Percentiles rank a stretch among this genome's conserved stretches.
Conservation (phyloP, 495 filamentous ascomycete species). For the Pseudomonodictys pantanalensis region DNA sequence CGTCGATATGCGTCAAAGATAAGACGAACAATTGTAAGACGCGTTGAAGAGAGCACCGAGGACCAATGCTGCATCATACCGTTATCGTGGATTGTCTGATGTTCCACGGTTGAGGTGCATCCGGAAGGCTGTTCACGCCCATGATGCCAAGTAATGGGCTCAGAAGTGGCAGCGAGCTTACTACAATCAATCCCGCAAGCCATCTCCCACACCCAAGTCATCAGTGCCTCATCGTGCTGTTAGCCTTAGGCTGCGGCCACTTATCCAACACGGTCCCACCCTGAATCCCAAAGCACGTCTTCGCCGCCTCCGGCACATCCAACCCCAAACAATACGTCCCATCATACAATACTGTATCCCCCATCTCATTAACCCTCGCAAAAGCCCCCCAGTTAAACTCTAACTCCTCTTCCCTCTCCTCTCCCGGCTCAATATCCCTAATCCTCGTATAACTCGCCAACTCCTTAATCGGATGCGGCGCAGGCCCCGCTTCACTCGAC, state of each 20-base stretch:
- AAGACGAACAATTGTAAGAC: too few relatives aligned
- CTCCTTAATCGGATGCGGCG: conserved; percentile 61
- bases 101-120: too few relatives aligned
- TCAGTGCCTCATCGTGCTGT: too few relatives aligned
- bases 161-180: too few relatives aligned
- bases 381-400: conserved; percentile 56
- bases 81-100: too few relatives aligned
- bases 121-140: too few relatives aligned
- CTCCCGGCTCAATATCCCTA: conserved; percentile 45
- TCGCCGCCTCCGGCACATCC: conserved; percentile 41
- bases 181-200: too few relatives aligned
- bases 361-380: conserved; percentile 55
- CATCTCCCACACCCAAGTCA: too few relatives aligned
- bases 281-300: conserved; percentile 13
- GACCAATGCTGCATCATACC: too few relatives aligned
- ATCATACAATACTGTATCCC: conserved; percentile 62
- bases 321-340: conserved; percentile 60
- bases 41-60: too few relatives aligned
- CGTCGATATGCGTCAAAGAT: too few relatives aligned
- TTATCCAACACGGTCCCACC: conserved; percentile 15
- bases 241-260: conserved; percentile 10
- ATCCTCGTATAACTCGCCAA: conserved; percentile 59
- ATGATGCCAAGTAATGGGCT: too few relatives aligned
- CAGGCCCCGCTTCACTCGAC: conserved; percentile 54
- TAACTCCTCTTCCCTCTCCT: conserved; percentile 43